Conservation (phyloP, 2,329 filamentous ascomycete species). For the Alternaria ethzedia region DNA sequence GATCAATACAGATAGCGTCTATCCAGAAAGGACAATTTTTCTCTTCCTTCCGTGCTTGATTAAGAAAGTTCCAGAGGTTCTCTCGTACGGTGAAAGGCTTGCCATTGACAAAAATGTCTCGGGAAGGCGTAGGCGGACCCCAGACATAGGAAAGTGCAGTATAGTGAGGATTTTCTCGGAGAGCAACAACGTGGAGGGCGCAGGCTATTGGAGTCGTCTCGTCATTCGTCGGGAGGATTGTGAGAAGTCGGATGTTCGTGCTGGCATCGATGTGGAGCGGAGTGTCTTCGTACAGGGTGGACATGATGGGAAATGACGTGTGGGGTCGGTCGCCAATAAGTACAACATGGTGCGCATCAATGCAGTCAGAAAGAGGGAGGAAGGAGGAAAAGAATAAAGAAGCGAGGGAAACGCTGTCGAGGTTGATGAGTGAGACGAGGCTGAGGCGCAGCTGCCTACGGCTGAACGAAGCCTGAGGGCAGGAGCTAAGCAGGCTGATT, state of each 20-base stretch:
- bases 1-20: slow-evolving; percentile 3
- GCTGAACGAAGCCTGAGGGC: not conserved
- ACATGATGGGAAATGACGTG: not conserved
- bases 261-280: not conserved
- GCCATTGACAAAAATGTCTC: not conserved
- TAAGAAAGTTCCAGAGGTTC: not conserved
- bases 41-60: no score
- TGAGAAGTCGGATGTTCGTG: not conserved
- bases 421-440: not conserved
- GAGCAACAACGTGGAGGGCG: not conserved
- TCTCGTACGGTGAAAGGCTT: not conserved
- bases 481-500: not conserved
- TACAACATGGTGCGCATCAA: not conserved
- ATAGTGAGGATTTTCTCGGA: not conserved
- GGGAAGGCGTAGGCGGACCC: not conserved
- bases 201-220: not conserved
- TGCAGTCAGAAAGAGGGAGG: not conserved
- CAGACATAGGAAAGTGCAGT: not conserved
- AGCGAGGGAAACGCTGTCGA: not conserved
- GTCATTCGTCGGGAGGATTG: not conserved
- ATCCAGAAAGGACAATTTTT: no score
- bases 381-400: not conserved
- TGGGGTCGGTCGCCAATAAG: not conserved
- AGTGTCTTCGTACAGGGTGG: not conserved
- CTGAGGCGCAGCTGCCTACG: not conserved